Percentiles rank a stretch among this genome's conserved stretches.
phyloP scores from a whole-genome alignment of 2,329 filamentous ascomycete species.

The Beauveria medogensis region DNA sequence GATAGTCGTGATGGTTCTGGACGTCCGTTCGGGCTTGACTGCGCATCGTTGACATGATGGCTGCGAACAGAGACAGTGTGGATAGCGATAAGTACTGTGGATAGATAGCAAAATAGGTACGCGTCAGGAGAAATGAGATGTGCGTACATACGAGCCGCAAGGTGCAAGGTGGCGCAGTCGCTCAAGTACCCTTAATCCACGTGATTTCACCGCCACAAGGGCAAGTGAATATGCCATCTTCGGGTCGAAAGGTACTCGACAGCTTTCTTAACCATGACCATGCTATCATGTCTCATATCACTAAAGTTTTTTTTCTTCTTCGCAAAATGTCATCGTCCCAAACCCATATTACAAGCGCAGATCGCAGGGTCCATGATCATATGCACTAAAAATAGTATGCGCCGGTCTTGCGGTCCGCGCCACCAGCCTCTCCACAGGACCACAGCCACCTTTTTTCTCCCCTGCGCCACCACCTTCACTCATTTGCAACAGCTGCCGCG shows the following conservation, averaged over 20 bases:
- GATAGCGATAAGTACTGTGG: too few relatives aligned
- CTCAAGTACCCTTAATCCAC: background rate
- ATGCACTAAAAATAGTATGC: conserved; percentile 3
- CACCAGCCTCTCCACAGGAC: conserved; percentile 5
- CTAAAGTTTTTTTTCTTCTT: background rate
- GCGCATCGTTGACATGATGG: background rate
- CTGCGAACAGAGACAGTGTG: background rate
- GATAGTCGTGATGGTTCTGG: background rate
- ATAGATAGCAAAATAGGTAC: too few relatives aligned
- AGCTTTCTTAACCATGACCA: background rate
- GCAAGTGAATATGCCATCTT: too few relatives aligned
- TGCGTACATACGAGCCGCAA: too few relatives aligned
- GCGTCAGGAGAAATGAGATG: too few relatives aligned
- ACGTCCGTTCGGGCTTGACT: background rate
- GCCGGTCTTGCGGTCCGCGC: background rate
- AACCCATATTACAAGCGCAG: conserved; percentile 7
- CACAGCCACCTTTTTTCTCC: background rate
- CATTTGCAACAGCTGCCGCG: conserved; percentile 5
- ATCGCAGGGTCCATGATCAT: background rate
- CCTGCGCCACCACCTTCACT: background rate
- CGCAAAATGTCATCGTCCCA: background rate
- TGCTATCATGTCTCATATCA: too few relatives aligned
- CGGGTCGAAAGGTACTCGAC: too few relatives aligned
- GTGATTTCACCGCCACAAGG: background rate
- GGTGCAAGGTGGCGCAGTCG: background rate